Percentiles rank a stretch among this genome's conserved stretches.
phyloP scores from a whole-genome alignment of 2,329 filamentous ascomycete genomes.

The Fusarium avenaceum region DNA sequence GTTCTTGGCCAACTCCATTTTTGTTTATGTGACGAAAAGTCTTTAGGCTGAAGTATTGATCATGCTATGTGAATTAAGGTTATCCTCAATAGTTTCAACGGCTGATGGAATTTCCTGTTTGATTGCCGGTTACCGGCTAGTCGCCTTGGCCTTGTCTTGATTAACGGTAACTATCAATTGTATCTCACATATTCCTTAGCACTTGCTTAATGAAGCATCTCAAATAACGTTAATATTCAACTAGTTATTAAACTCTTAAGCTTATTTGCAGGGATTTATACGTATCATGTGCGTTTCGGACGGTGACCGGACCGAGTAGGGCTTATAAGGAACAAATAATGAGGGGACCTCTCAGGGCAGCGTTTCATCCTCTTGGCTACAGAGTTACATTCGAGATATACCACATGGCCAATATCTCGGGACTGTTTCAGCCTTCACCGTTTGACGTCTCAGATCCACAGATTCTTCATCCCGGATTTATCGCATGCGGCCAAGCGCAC shows the following conservation, averaged over 20 bases:
- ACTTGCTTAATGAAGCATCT: neutral
- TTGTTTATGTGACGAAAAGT: neutral
- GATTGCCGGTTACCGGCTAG: neutral
- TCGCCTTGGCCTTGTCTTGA: neutral
- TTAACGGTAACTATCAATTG: neutral
- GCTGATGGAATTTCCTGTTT: neutral
- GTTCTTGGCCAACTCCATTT: neutral
- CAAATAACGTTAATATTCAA: neutral
- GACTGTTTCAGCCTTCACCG: constrained; percentile 29
- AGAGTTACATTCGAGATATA: constrained; percentile 20
- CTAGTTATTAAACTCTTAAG: constrained; percentile 3
- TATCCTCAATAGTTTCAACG: neutral
- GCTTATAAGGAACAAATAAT: constrained; percentile 1
- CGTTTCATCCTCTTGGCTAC: constrained; percentile 23
- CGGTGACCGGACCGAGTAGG: constrained; percentile 16
- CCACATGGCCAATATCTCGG: constrained; percentile 13
- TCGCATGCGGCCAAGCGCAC: neutral
- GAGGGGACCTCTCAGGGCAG: constrained; percentile 11
- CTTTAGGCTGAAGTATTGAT: neutral
- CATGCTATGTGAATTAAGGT: neutral
- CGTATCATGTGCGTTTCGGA: constrained; percentile 37
- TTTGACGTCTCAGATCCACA: constrained; percentile 31
- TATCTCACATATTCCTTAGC: neutral
- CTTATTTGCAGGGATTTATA: constrained; percentile 18
- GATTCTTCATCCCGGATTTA: constrained; percentile 25